A percentile compares a stretch with the other conserved stretches of the same genome.
Evolutionary conservation across 2,329 filamentous ascomycete species (phyloP).

Genomic region (Alternaria brassicae): DNA sequence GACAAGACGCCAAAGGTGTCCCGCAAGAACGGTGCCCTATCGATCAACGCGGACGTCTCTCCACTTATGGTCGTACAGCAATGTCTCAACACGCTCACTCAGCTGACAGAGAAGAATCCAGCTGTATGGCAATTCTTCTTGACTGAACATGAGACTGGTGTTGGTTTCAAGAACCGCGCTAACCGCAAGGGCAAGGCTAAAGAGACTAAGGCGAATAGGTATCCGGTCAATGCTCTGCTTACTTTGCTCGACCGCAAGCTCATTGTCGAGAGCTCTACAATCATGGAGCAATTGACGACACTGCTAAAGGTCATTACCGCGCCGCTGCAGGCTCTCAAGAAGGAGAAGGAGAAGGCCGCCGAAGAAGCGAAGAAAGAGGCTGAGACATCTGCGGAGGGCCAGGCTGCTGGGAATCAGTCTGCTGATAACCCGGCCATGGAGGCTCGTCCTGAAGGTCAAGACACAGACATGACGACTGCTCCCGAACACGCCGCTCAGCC

Average conservation of each 20-base stretch:
- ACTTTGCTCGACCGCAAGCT: slow-evolving; percentile 89
- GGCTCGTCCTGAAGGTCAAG: slow-evolving; percentile 22
- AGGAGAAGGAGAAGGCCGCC: slow-evolving; percentile 72
- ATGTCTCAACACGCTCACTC: slow-evolving; percentile 84
- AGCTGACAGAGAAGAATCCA: slow-evolving; percentile 82
- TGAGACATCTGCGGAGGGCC: slow-evolving; percentile 26
- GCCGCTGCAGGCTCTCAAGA: slow-evolving; percentile 83
- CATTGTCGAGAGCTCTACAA: slow-evolving; percentile 94
- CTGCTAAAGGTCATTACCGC: slow-evolving; percentile 87
- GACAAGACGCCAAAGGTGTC: slow-evolving; percentile 87
- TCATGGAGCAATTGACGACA: slow-evolving; percentile 92
- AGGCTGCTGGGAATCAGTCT: slow-evolving; percentile 29
- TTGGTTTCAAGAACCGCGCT: slow-evolving; percentile 76
- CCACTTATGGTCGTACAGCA: slow-evolving; percentile 96
- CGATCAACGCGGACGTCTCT: slow-evolving; percentile 83
- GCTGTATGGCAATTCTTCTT: slow-evolving; percentile 92
- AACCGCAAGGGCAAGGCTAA: slow-evolving; percentile 88
- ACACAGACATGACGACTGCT: slow-evolving; percentile 47
- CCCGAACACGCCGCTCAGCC: slow-evolving; percentile 48
- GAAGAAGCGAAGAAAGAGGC: slow-evolving; percentile 55
- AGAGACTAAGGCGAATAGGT: slow-evolving; percentile 83
- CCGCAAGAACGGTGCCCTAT: slow-evolving; percentile 70
- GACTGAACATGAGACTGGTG: slow-evolving; percentile 85
- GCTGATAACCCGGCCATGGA: slow-evolving; percentile 19
- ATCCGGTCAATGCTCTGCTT: slow-evolving; percentile 88